These are phyloP conservation scores for Monilinia polystroma DNA, from an alignment of 2,329 filamentous ascomycete genomes.

Conservation along the genomic window DNA sequence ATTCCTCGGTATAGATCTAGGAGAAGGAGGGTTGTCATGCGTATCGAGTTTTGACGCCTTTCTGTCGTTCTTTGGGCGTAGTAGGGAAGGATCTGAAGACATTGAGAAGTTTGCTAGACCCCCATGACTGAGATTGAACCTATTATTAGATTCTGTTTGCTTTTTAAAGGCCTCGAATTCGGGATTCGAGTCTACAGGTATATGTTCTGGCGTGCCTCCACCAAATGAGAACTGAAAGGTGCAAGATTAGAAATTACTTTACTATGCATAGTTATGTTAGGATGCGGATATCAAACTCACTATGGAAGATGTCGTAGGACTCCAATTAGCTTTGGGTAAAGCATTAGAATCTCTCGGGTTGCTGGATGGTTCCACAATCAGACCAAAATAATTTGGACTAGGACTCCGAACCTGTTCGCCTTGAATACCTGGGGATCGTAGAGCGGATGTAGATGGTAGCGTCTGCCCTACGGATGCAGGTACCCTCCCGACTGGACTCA, in stretches of 20 bases:
- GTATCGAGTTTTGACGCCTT: slow-evolving; percentile 31
- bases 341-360: slow-evolving; percentile 64
- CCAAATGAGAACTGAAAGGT: slow-evolving; percentile 57
- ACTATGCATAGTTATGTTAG: neutral
- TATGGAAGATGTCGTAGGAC: slow-evolving; percentile 67
- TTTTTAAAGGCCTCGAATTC: slow-evolving; percentile 79
- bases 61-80: slow-evolving; percentile 32
- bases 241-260: slow-evolving; percentile 7
- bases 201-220: slow-evolving; percentile 64
- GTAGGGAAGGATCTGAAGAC: slow-evolving; percentile 30
- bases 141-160: slow-evolving; percentile 65
- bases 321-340: slow-evolving; percentile 71
- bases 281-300: slow-evolving; percentile 9
- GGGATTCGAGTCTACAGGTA: slow-evolving; percentile 72
- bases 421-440: slow-evolving; percentile 34
- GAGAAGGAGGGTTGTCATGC: slow-evolving; percentile 30
- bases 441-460: slow-evolving; percentile 28
- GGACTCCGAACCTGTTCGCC: slow-evolving; percentile 45
- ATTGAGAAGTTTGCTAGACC: slow-evolving; percentile 49
- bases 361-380: slow-evolving; percentile 61
- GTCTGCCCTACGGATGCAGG: slow-evolving; percentile 37
- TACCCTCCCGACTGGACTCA: slow-evolving; percentile 28
- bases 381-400: slow-evolving; percentile 86
- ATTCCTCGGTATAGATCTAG: slow-evolving; percentile 28
- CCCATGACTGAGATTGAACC: slow-evolving; percentile 48